A percentile compares a stretch with the other conserved stretches of the same genome.
These are phyloP conservation scores for Linderina pennispora DNA, from an alignment of 192 early-diverging fungal genomes.

Conservation along the genomic window DNA sequence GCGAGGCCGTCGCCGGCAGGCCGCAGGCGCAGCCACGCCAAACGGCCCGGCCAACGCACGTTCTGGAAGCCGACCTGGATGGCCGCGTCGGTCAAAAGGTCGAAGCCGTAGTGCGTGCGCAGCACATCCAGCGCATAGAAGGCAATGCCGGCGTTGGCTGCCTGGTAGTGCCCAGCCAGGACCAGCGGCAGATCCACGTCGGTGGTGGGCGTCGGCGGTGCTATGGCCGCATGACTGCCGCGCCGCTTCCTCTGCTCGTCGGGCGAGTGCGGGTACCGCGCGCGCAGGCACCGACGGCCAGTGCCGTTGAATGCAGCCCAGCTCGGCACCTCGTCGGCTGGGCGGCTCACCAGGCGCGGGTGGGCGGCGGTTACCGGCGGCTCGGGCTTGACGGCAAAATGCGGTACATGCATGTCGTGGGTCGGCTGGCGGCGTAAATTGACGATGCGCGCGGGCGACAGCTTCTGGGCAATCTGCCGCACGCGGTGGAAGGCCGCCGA, in stretches of 20 bases:
- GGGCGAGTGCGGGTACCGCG: conserved; percentile 30
- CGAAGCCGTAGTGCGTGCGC: conserved; percentile 28
- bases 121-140: conserved; percentile 56
- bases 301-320: conserved; percentile 39
- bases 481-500: conserved; percentile 32
- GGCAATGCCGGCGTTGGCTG: conserved; percentile 71
- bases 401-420: conserved; percentile 27
- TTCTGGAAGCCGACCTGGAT: conserved; percentile 59
- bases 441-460: conserved; percentile 29
- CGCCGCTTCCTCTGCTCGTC: too few species aligned
- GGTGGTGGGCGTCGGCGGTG: conserved; percentile 3
- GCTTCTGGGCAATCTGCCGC: conserved; percentile 25
- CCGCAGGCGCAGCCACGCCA: conserved; percentile 58
- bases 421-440: conserved; percentile 38
- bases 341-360: neutral
- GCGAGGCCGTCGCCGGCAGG: conserved; percentile 14
- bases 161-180: conserved; percentile 69
- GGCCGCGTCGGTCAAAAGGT: conserved; percentile 41
- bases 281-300: conserved; percentile 28
- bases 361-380: neutral
- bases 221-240: too few species aligned
- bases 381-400: conserved; percentile 14
- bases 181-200: conserved; percentile 52
- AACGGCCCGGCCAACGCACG: conserved; percentile 77
- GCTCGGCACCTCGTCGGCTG: conserved; percentile 3